Percentiles rank a stretch among this genome's conserved stretches.
Evolutionary conservation across 2,329 filamentous ascomycete species (phyloP).

Genomic region (Fusarium napiforme): DNA sequence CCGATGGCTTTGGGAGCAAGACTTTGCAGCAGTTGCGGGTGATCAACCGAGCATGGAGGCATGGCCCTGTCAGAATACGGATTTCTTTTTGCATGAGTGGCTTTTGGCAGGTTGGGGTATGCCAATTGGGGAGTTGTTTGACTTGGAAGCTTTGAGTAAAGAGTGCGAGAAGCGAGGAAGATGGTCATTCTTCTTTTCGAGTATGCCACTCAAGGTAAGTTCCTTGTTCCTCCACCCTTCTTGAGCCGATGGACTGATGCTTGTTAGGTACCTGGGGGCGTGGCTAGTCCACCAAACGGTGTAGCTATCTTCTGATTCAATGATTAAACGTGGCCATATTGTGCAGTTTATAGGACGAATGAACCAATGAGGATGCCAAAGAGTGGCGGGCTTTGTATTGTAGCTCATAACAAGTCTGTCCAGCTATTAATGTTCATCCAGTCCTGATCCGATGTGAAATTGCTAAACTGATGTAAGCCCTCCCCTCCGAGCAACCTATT

Average conservation of each 20-base stretch:
- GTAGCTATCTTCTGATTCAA: slow-evolving; percentile 11
- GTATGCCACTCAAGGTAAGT: slow-evolving; percentile 30
- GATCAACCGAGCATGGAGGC: slow-evolving; percentile 66
- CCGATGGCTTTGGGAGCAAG: slow-evolving; percentile 67
- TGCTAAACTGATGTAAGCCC: slow-evolving; percentile 25
- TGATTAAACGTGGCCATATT: no score
- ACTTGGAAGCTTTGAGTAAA: slow-evolving; percentile 53
- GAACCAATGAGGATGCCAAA: no score
- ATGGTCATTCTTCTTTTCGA: slow-evolving; percentile 55
- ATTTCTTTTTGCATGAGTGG: slow-evolving; percentile 56
- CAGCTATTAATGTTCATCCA: slow-evolving; percentile 44
- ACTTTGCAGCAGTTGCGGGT: slow-evolving; percentile 65
- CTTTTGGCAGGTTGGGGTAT: slow-evolving; percentile 62
- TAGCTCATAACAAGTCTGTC: slow-evolving; percentile 31
- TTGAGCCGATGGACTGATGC: background rate
- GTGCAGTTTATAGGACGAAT: no score
- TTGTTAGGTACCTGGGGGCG: slow-evolving; percentile 17
- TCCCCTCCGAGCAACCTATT: slow-evolving; percentile 39
- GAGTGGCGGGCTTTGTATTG: no score
- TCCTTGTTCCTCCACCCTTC: rapidly evolving
- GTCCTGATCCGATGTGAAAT: slow-evolving; percentile 36
- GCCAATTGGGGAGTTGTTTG: slow-evolving; percentile 62
- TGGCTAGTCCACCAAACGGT: slow-evolving; percentile 25
- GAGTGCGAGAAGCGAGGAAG: slow-evolving; percentile 48
- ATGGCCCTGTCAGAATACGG: slow-evolving; percentile 52